A percentile compares a stretch with the other conserved stretches of the same genome.
Conservation (phyloP, 345 rosid genomes). For the Arabidopsis thaliana region TAIR10.1 NC_003071.7:18891501-18892000, state of each 20-base stretch:
- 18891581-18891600: background rate
- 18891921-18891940: conserved; percentile 38
- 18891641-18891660: background rate
- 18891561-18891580: too few relatives aligned
- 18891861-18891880: background rate
- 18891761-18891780: conserved; percentile 21
- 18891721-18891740: conserved; percentile 13
- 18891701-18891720: conserved; percentile 6
- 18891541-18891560: background rate
- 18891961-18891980: conserved; percentile 4
- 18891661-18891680: background rate
- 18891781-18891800: conserved; percentile 32
- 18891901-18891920: conserved; percentile 33
- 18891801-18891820: conserved; percentile 30
- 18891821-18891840: conserved; percentile 38
- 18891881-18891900: conserved; percentile 37
- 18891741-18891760: conserved; percentile 33
- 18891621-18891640: conserved; percentile 1
- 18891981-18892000: conserved; percentile 6
- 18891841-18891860: conserved; percentile 36
- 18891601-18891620: background rate
- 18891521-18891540: too few relatives aligned
- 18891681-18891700: conserved; percentile 3
- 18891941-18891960: background rate
- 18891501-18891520: too few relatives aligned